Base-by-base conservation (phyloP, 2,329 filamentous ascomycete genomes). In the Lecanoromycetidae sp. region DNA sequence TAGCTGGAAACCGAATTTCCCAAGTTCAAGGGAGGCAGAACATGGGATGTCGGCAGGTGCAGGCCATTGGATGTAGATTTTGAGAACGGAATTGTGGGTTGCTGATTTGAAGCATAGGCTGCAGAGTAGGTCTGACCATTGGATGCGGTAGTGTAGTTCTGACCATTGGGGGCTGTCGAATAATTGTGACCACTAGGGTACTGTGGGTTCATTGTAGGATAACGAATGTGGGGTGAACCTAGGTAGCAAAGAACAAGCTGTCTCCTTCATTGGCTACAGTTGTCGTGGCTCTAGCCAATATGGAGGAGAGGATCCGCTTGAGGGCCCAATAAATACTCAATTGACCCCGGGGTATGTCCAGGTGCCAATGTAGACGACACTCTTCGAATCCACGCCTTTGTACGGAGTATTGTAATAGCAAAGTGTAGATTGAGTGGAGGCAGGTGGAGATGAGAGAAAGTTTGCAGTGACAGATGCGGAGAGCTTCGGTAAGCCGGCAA, bases 141-240 rank as follows among this genome's bases (percentile, higher is more conserved):
- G 30, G 45, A n/a, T n/a, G n/a, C n/a, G n/a, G n/a, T n/a, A n/a
- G n/a, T n/a, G n/a, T n/a, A n/a, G n/a, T n/a, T n/a, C n/a, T n/a
- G n/a, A n/a, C n/a, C n/a, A n/a, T n/a, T n/a, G n/a, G n/a, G n/a
- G n/a, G n/a, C n/a, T n/a, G n/a, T n/a, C n/a, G n/a, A n/a, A n/a
- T n/a, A n/a, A n/a, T n/a, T n/a, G n/a, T n/a, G n/a, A n/a, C n/a
- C n/a, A n/a, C n/a, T n/a, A n/a, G n/a, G 25, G n/a, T 34, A 37
- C 23, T 47, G 38, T 42, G 35, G 45, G 45, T 37, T 47, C 45
- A 47, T 47, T 36, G 30, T 42, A 42, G 19, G 13, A 25, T 25
- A 47, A 32, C 37, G 45, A 42, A 17, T 37, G 45, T 42, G 45
- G 35, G 17, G 22, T 35, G 30, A 22, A 42, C 30, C 37, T 15